Evolutionary conservation across 495 filamentous ascomycete species (phyloP).

Genomic region (Penicillium simplicissimum): DNA sequence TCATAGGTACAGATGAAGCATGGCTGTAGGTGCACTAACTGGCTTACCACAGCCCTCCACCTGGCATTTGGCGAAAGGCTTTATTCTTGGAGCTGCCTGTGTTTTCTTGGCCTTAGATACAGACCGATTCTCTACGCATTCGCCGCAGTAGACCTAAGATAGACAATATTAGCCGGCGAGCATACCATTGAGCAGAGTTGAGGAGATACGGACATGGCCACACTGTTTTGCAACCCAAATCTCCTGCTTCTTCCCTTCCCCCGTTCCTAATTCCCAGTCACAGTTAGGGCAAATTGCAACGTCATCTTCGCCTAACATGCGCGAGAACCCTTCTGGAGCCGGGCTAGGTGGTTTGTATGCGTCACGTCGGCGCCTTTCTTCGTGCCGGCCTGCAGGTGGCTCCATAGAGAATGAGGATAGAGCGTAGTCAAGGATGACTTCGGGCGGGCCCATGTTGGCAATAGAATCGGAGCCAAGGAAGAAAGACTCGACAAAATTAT

Average conservation of each 20-base stretch:
- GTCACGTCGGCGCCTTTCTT: slow-evolving; percentile 38
- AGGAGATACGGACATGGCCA: slow-evolving; percentile 66
- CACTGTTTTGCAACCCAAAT: slow-evolving; percentile 74
- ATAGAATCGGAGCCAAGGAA: neutral
- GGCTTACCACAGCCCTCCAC: slow-evolving; percentile 49
- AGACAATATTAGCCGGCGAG: slow-evolving; percentile 8
- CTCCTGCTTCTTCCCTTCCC: slow-evolving; percentile 59
- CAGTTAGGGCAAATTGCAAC: slow-evolving; percentile 72
- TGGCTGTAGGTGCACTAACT: slow-evolving; percentile 36
- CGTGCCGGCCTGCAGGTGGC: slow-evolving; percentile 15
- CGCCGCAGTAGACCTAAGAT: slow-evolving; percentile 69
- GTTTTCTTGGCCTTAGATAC: slow-evolving; percentile 39
- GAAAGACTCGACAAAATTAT: neutral
- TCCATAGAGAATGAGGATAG: slow-evolving; percentile 30
- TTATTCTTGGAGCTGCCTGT: slow-evolving; percentile 24
- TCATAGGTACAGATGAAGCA: slow-evolving; percentile 55
- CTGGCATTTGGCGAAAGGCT: slow-evolving; percentile 52
- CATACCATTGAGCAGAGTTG: neutral
- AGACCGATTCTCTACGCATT: slow-evolving; percentile 58
- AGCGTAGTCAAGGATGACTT: slow-evolving; percentile 23
- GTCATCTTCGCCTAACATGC: slow-evolving; percentile 62
- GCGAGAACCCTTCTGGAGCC: slow-evolving; percentile 62
- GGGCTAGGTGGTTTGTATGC: slow-evolving; percentile 61
- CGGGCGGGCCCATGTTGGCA: neutral
- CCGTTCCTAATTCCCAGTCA: slow-evolving; percentile 64